Evolutionary conservation across 164 flowering plant species (phyloP), one percentile per base, ranked within the genome.

Genomic region (Macadamia integrifolia): DNA sequence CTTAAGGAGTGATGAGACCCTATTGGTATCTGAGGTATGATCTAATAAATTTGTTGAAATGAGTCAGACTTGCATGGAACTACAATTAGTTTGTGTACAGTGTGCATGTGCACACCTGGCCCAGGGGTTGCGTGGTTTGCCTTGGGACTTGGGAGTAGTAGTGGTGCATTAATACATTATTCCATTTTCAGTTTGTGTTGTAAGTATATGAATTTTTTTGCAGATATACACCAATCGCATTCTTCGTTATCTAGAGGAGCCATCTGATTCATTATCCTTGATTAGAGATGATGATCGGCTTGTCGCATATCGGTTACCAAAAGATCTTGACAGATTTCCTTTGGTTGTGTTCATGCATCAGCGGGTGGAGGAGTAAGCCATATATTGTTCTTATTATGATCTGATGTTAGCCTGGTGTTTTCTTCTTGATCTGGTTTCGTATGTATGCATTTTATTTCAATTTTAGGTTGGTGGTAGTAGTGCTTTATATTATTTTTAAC

Each of bases 241-340:
- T 57, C 81, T 94, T 44, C 94, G 93, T 55, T 90, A 69, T 78
- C 83, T 91, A 29, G 95, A 88, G 77, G 98, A 94, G 60, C 91
- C 97, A 61, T 53, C 86, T 60, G 96, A 88, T 81, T 85, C 88
- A 43, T 75, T 94, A 66, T 82, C 93, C 52, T 83, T 91, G 75
- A 90, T 94, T 64, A 90, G 98, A 88, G 97, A 91, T 81, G 90
- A 74, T 62, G 97, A 91, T 76, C 80, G 79, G 40, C 83, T 94
- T 57, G 91, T 81, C 72, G 96, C 96, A n/a, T 94, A 91, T 77
- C 83, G 96, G 67, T 75, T 94, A 58, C 76, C 74, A 44, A 90
- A 83, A 76, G 87, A 82, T 68, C 69, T 48, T 52, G 84, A 80
- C 17, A 68, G 73, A 32, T 67, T 35, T 56, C 85, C 81, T 61